These are phyloP conservation scores for Termitomyces sp. DNA, from an alignment of 768 basidiomycete species.

Conservation along the genomic window DNA sequence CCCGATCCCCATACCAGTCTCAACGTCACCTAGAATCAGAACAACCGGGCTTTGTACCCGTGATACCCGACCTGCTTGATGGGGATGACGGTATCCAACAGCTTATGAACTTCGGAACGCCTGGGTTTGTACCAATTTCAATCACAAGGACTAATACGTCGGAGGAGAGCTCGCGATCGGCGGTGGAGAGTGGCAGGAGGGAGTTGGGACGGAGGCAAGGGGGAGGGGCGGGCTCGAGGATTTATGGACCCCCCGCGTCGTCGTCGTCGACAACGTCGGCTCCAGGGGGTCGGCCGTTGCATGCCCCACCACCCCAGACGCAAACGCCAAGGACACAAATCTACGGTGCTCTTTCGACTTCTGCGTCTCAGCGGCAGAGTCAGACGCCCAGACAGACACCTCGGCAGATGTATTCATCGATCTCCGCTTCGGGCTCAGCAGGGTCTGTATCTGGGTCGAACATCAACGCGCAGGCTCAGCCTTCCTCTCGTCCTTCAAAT, in stretches of 20 bases:
- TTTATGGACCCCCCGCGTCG: not conserved
- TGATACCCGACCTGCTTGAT: constrained; percentile 6
- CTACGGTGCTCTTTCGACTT: not conserved
- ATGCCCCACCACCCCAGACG: not conserved
- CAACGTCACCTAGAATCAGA: not conserved
- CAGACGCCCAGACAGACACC: constrained; percentile 4
- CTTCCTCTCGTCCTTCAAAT: not conserved
- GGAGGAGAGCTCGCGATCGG: constrained; percentile 1
- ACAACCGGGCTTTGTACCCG: constrained; percentile 12
- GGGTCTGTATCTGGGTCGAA: not conserved
- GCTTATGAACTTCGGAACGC: constrained; percentile 6
- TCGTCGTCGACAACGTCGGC: no score
- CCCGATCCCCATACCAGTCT: not conserved
- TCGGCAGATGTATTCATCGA: constrained; percentile 5
- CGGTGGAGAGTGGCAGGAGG: not conserved
- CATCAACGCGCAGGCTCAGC: not conserved
- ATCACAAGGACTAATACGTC: not conserved
- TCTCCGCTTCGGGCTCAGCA: not conserved
- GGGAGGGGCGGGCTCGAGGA: not conserved
- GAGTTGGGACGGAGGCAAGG: not conserved
- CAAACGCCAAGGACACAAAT: constrained; percentile 1
- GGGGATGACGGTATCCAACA: not conserved
- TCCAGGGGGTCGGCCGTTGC: not conserved
- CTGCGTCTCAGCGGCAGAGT: not conserved
- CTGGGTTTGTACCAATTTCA: not conserved